These are phyloP conservation scores for Phytophthora melonis DNA, from an alignment of 352 stramenopile species.

Conservation along the genomic window DNA sequence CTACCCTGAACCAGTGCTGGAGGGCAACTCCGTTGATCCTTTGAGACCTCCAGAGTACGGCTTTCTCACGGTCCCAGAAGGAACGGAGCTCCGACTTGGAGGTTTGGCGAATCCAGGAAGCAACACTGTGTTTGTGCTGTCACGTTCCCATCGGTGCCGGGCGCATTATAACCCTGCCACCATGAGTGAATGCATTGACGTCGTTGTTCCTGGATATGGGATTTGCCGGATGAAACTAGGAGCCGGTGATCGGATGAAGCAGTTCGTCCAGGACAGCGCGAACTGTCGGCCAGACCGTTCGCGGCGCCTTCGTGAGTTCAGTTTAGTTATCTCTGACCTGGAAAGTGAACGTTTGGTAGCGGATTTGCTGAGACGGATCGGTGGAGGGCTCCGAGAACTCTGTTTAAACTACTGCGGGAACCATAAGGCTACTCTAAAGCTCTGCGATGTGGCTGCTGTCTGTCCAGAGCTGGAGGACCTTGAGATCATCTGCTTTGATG, in stretches of 20 bases:
- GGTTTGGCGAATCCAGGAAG: not conserved
- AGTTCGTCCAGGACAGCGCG: not conserved
- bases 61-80: conserved; percentile 1
- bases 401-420: not conserved
- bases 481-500: not conserved
- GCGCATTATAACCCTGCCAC: conserved; percentile 1
- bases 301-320: not conserved
- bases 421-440: not conserved
- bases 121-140: not conserved
- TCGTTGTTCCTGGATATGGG: conserved; percentile 10
- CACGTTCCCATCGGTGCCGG: not conserved
- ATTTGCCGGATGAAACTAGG: conserved; percentile 5
- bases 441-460: conserved; percentile 1
- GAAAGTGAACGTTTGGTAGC: not conserved
- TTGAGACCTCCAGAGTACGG: conserved; percentile 2
- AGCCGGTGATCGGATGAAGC: not conserved
- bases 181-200: not conserved
- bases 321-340: not conserved
- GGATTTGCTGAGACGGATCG: not conserved
- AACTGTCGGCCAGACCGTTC: not conserved
- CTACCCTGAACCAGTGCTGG: not conserved
- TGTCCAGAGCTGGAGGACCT: not conserved
- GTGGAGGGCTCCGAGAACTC: not conserved
- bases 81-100: not conserved
- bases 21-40: not conserved